phyloP scores from a whole-genome alignment of 495 filamentous ascomycete species.

The Penicillium tannophilum region DNA sequence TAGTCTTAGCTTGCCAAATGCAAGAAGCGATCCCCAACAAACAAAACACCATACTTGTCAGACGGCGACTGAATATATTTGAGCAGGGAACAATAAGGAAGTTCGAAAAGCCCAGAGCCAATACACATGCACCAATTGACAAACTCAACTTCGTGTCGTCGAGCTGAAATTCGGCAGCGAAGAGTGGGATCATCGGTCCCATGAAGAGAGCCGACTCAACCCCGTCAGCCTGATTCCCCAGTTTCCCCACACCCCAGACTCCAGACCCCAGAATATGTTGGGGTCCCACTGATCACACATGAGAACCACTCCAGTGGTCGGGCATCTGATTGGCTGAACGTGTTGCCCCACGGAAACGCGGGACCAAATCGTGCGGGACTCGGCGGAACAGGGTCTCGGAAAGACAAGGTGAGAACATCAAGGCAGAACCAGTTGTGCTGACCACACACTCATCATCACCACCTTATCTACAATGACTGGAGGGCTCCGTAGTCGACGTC shows the following conservation, averaged over 20 bases:
- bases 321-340: no score
- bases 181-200: conserved; percentile 51
- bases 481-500: conserved; percentile 2
- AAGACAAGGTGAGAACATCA: not conserved
- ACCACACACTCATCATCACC: no score
- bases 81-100: conserved; percentile 57
- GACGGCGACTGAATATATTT: conserved; percentile 55
- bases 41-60: conserved; percentile 51
- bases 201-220: conserved; percentile 50
- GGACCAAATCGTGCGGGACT: not conserved
- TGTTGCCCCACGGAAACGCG: not conserved
- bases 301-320: no score
- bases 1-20: conserved; percentile 51
- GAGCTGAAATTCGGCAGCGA: conserved; percentile 51
- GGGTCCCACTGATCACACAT: not conserved
- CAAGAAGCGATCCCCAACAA: conserved; percentile 50
- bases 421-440: no score
- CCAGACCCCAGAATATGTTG: not conserved
- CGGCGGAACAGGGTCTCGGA: not conserved
- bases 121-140: conserved; percentile 54
- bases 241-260: not conserved
- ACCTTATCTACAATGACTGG: not conserved
- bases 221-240: no score
- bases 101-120: conserved; percentile 56
- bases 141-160: conserved; percentile 45